Conservation (phyloP, 2,329 filamentous ascomycete species). For the Arthrobotrys conoides region DNA sequence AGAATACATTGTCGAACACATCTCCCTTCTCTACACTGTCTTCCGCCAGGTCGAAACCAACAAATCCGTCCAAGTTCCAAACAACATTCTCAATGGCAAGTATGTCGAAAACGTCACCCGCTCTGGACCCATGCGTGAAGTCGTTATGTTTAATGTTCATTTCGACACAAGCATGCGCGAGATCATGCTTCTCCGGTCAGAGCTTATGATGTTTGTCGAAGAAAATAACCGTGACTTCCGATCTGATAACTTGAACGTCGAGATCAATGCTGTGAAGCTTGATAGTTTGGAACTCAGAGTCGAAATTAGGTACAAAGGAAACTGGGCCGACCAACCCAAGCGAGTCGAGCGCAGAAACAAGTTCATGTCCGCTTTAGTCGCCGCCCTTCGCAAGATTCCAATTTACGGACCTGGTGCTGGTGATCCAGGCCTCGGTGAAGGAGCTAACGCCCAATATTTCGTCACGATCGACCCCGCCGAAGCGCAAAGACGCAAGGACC, state of each 20-base stretch:
- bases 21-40: conserved; percentile 91
- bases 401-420: conserved; percentile 86
- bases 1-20: conserved; percentile 86
- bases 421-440: conserved; percentile 70
- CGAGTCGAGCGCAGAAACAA: conserved; percentile 76
- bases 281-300: conserved; percentile 88
- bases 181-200: conserved; percentile 76
- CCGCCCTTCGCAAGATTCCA: conserved; percentile 87
- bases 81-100: conserved; percentile 90
- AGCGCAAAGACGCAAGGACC: conserved; percentile 76
- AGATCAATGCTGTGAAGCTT: conserved; percentile 84
- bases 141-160: conserved; percentile 81
- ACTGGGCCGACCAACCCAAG: conserved; percentile 74
- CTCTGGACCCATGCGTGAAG: conserved; percentile 91
- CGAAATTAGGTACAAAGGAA: conserved; percentile 72
- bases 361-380: conserved; percentile 93
- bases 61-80: conserved; percentile 86
- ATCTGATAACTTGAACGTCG: conserved; percentile 79
- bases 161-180: conserved; percentile 78
- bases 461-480: conserved; percentile 80
- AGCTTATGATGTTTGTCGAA: conserved; percentile 89
- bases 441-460: conserved; percentile 83
- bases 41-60: conserved; percentile 87
- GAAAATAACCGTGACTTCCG: conserved; percentile 94
- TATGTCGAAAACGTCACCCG: conserved; percentile 96